A percentile compares a stretch with the other conserved stretches of the same genome.
phyloP scores from a whole-genome alignment of 2,329 filamentous ascomycete species.

The Chaetomium sp. region DNA sequence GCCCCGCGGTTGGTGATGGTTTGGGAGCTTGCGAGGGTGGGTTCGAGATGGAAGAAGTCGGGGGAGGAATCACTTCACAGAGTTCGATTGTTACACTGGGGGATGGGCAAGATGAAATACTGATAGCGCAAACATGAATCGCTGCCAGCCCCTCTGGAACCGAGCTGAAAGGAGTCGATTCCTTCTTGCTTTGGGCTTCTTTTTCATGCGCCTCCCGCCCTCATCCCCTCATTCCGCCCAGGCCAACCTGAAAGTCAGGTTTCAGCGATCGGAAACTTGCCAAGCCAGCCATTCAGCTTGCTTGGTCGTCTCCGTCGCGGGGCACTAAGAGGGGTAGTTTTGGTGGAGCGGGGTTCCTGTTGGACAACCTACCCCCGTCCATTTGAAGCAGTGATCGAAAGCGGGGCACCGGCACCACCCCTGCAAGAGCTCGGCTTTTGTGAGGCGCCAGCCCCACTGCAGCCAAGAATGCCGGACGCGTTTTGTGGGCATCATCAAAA shows the following conservation, averaged over 20 bases:
- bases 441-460: not conserved
- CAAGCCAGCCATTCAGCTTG: constrained; percentile 31
- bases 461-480: not conserved
- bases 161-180: not conserved
- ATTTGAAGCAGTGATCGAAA: constrained; percentile 15
- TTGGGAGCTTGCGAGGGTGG: not conserved
- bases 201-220: constrained; percentile 16
- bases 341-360: constrained; percentile 25
- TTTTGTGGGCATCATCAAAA: not conserved
- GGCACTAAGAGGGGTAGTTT: constrained; percentile 25
- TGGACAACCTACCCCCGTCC: constrained; percentile 1
- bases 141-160: not conserved
- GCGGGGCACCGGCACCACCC: constrained; percentile 7
- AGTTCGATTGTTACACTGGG: not conserved
- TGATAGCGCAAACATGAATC: not conserved
- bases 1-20: constrained; percentile 1
- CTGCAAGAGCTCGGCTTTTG: constrained; percentile 13
- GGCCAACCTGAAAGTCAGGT: constrained; percentile 12
- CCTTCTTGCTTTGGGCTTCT: not conserved
- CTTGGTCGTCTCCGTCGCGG: constrained; percentile 23
- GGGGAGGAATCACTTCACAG: not conserved
- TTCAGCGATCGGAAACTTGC: constrained; percentile 28
- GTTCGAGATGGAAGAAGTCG: not conserved
- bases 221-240: constrained; percentile 6
- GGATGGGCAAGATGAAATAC: not conserved